A percentile compares a stretch with the other conserved stretches of the same genome.
phyloP scores from a whole-genome alignment of 345 rosid genomes.

The Hibiscus syriacus region DNA sequence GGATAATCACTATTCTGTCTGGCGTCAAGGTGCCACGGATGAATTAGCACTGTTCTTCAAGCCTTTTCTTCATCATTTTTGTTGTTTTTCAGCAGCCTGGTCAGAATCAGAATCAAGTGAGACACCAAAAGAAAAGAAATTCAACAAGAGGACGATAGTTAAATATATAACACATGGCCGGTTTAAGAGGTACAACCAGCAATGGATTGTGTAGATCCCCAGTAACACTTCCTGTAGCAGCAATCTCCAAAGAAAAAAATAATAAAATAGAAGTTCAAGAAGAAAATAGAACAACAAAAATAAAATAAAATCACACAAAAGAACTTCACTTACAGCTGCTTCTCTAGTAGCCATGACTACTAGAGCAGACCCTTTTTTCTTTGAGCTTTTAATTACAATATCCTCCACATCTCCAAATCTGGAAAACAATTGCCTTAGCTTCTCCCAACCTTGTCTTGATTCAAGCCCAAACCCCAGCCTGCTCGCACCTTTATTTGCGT shows the following conservation, averaged over 20 bases:
- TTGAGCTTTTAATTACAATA: constrained; percentile 57
- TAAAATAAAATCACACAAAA: background rate
- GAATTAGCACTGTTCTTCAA: background rate
- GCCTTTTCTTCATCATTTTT: background rate
- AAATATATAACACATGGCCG: constrained; percentile 8
- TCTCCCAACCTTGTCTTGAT: constrained; percentile 17
- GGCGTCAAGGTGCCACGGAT: too few species aligned
- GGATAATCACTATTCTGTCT: too few species aligned
- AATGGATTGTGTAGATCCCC: constrained; percentile 73
- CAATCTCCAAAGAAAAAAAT: constrained; percentile 34
- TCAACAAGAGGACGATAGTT: background rate
- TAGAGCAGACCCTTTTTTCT: constrained; percentile 74
- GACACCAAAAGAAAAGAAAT: too few species aligned
- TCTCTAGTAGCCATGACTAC: constrained; percentile 72
- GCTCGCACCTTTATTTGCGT: constrained; percentile 32
- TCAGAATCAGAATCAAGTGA: background rate
- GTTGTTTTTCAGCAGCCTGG: constrained; percentile 6
- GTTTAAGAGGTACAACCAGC: constrained; percentile 68
- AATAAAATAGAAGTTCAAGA: background rate
- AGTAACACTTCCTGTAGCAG: constrained; percentile 52
- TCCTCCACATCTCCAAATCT: constrained; percentile 82
- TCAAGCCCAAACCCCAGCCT: constrained; percentile 15
- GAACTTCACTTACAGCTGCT: constrained; percentile 56
- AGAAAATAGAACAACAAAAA: background rate
- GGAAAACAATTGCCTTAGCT: constrained; percentile 53